Evolutionary conservation across 345 rosid species (phyloP).

Genomic region (Populus nigra): DNA sequence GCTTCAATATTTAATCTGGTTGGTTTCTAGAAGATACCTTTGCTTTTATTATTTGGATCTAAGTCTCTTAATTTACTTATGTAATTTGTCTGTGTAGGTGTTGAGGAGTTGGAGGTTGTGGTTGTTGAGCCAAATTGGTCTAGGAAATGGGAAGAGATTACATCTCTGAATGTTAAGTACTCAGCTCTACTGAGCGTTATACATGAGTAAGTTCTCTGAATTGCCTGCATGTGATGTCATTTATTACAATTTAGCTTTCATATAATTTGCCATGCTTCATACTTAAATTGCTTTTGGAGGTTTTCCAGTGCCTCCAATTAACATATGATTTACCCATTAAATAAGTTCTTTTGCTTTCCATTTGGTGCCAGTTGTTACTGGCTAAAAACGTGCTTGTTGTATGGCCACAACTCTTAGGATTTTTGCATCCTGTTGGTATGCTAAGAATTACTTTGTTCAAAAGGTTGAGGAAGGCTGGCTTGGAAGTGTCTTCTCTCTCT

Average conservation of each 20-base stretch:
- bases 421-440: background rate
- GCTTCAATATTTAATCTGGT: background rate
- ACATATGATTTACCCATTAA: background rate
- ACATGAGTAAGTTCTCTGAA: conserved; percentile 50
- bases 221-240: background rate
- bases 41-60: conserved; percentile 14
- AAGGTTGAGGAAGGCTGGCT: background rate
- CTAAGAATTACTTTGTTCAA: background rate
- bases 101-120: conserved; percentile 75
- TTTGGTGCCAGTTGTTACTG: background rate
- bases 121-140: conserved; percentile 68
- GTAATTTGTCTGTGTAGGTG: conserved; percentile 35
- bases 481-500: background rate
- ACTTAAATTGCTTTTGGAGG: background rate
- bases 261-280: background rate
- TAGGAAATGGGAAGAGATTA: conserved; percentile 57
- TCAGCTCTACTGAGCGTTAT: conserved; percentile 49
- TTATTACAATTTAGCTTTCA: background rate
- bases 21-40: background rate
- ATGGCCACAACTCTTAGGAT: background rate
- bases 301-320: background rate
- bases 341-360: background rate
- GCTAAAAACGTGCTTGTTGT: background rate
- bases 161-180: conserved; percentile 62
- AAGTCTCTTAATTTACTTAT: conserved; percentile 8